Evolutionary conservation across 2,329 filamentous ascomycete genomes (phyloP), one percentile per base, ranked within the genome.

Genomic region (Incumbomyces delicatus): DNA sequence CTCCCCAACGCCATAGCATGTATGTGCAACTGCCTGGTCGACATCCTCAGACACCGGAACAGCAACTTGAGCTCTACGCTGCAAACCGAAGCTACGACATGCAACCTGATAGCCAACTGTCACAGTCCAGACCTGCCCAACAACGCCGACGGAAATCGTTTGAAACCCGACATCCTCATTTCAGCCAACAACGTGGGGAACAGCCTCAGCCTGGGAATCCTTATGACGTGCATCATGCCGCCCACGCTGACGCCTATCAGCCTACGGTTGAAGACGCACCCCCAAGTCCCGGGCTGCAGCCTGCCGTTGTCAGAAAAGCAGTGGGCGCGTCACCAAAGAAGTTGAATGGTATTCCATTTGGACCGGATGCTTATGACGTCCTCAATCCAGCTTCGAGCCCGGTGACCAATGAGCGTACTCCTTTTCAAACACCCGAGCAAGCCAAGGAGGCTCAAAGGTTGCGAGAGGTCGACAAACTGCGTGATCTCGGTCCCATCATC

Each of bases 361-460:
- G 72, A 4, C 79, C 79, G 0, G 79, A 82, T 58, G 75, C 72
- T 39, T 82, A 78, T 56, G 75, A 79, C 50, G 66, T 71, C 2
- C 68, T 77, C 54, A 81, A 81, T 47, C 78, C 76, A 1, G 56
- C 61, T 55, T 53, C 66, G 5, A 60, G 63, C 32, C 59, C 61
- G 8, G 54, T 63, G 11, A 58, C 57, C 1, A 58, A 58, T 13
- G 57, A 57, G 14, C 59, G 62, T 31, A 64, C 66, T 40, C 58
- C 58, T 3, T 71, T 69, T 48, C 61, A 65, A 7, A 64, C 62
- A 0, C 61, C 63, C 1, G 60, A 65, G 11, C 61, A 66, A 49
- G 60, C 63, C n/a, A 61, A 62, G 57, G 65, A 67, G 38, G 60
- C 61, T 3, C 60, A 66, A 14, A 57, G 62, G 41, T 62, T 63